phyloP scores from a whole-genome alignment of 176 grass and related monocot species.

The Dactylis glomerata region DNA sequence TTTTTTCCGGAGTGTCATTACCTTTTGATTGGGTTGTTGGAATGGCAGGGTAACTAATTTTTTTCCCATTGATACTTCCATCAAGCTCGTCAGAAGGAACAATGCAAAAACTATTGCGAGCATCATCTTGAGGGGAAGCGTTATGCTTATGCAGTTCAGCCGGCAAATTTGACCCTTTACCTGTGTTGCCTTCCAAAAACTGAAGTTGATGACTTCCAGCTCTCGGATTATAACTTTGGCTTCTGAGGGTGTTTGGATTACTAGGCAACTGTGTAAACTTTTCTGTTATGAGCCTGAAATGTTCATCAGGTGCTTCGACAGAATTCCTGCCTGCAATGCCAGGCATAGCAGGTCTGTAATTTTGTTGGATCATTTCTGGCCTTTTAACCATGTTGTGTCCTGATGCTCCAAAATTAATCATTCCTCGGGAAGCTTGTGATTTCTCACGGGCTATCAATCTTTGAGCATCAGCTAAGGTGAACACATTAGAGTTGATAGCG shows the following conservation, averaged over 20 bases:
- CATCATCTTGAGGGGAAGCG: background rate
- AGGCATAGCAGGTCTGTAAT: constrained; percentile 19
- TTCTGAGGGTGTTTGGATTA: background rate
- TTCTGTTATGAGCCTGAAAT: constrained; percentile 20
- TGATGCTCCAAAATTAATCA: constrained; percentile 28
- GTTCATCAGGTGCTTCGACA: constrained; percentile 27
- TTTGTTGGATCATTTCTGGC: constrained; percentile 3
- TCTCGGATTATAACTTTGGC: constrained; percentile 1
- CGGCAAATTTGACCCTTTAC: background rate
- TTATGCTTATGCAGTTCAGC: constrained; percentile 22
- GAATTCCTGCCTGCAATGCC: background rate
- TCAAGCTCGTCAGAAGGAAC: background rate
- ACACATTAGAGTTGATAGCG: constrained; percentile 17
- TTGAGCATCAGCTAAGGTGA: constrained; percentile 49
- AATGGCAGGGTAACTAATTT: background rate
- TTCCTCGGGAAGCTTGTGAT: constrained; percentile 22
- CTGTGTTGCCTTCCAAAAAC: background rate
- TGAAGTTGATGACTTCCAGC: constrained; percentile 19
- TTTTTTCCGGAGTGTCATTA: background rate
- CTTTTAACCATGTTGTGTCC: constrained; percentile 25
- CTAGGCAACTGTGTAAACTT: constrained; percentile 11
- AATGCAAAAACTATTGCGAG: background rate
- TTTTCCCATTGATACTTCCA: constrained; percentile 3
- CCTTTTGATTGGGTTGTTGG: constrained; percentile 2
- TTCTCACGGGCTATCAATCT: constrained; percentile 32